Evolutionary conservation across 345 rosid genomes (phyloP).

Genomic region (Anastatica hierochuntica): DNA sequence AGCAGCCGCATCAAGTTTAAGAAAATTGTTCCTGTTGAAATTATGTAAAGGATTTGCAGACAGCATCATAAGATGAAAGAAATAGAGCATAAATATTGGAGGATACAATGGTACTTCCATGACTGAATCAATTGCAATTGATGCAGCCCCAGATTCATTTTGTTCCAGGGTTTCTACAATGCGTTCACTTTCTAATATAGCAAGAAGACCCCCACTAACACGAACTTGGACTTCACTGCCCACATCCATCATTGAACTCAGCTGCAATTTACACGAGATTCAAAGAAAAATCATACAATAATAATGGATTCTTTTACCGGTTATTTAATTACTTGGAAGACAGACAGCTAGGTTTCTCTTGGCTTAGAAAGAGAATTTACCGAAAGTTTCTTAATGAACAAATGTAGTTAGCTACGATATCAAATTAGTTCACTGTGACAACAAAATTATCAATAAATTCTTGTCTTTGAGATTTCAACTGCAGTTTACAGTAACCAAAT

Average conservation of each 20-base stretch:
- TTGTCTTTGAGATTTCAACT: background rate
- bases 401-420: background rate
- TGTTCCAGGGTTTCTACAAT: constrained; percentile 78
- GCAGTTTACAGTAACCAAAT: background rate
- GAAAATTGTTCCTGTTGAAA: constrained; percentile 59
- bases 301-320: background rate
- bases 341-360: background rate
- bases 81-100: constrained; percentile 15
- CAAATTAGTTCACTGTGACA: background rate
- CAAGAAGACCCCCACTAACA: constrained; percentile 93
- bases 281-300: background rate
- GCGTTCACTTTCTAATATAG: constrained; percentile 88
- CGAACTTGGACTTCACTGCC: constrained; percentile 88
- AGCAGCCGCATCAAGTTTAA: constrained; percentile 86
- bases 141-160: constrained; percentile 59
- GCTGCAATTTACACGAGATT: constrained; percentile 33
- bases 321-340: background rate
- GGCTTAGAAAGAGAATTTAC: background rate
- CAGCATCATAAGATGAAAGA: constrained; percentile 8
- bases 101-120: constrained; percentile 77
- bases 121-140: constrained; percentile 73
- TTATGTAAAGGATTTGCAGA: constrained; percentile 34
- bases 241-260: constrained; percentile 94
- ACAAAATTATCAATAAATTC: background rate
- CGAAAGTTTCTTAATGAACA: background rate